Conservation (phyloP, 306 rosid species). For the cucumber (Cucumis sativus) region Cucumber_9930_V3 NC_026661.2:17736001-17736500, state of each 20-base stretch:
- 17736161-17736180: neutral
- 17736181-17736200: neutral
- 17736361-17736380: neutral
- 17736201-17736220: neutral
- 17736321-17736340: neutral
- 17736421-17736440: neutral
- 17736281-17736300: neutral
- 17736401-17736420: neutral
- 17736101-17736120: neutral
- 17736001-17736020: neutral
- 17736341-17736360: neutral
- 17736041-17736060: neutral
- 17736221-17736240: neutral
- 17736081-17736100: neutral
- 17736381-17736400: neutral
- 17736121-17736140: neutral
- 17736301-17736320: neutral
- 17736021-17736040: neutral
- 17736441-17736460: neutral
- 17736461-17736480: neutral
- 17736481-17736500: neutral
- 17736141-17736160: neutral
- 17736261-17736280: neutral
- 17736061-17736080: neutral
- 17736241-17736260: neutral